These are phyloP conservation scores for Colletotrichum sp. DNA, from an alignment of 2,329 filamentous ascomycete genomes.

Conservation along the genomic window DNA sequence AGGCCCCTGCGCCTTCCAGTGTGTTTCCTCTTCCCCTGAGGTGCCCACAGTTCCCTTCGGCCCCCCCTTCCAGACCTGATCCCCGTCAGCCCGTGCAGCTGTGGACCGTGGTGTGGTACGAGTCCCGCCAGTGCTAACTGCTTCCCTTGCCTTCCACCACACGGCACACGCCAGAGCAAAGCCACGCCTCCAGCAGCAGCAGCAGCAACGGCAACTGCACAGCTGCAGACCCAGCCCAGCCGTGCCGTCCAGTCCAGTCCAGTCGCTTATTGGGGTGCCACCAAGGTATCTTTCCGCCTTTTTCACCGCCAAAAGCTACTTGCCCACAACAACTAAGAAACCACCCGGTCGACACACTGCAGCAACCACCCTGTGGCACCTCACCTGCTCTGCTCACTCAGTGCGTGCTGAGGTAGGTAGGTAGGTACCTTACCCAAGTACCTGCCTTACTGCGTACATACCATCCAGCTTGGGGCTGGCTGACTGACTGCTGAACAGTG, in stretches of 20 bases:
- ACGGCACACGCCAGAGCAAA: neutral
- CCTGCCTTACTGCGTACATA: neutral
- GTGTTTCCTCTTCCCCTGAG: neutral
- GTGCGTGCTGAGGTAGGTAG: neutral
- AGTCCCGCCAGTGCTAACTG: neutral
- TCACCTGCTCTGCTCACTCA: neutral
- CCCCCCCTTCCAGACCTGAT: neutral
- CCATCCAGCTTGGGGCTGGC: neutral
- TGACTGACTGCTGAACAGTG: neutral
- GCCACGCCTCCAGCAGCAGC: neutral
- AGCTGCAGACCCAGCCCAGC: neutral
- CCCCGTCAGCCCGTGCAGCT: neutral
- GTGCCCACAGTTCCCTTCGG: neutral
- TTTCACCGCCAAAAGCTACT: neutral
- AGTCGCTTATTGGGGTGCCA: neutral
- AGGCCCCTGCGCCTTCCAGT: neutral
- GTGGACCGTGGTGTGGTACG: neutral
- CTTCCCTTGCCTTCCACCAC: slow-evolving; percentile 14
- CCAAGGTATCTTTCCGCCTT: neutral
- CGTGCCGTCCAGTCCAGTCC: neutral
- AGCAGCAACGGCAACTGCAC: neutral
- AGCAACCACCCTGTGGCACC: neutral
- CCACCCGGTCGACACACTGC: neutral
- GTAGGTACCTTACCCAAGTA: neutral
- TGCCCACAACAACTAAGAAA: neutral